Base-by-base conservation (phyloP, 2,329 filamentous ascomycete genomes). In the Karstenula rhodostoma region DNA sequence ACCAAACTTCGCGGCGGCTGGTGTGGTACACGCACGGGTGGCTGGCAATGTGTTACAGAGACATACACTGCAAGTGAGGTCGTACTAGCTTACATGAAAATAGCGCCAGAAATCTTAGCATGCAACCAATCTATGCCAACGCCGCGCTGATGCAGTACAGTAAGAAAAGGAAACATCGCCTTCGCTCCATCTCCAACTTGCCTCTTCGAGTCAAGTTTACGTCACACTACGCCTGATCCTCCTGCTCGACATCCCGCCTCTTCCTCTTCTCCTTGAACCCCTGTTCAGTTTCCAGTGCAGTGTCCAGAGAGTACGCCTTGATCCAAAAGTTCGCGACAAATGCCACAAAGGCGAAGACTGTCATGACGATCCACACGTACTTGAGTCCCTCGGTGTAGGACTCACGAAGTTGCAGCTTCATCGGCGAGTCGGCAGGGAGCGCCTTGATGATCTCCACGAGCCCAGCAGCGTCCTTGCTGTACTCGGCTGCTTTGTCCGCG, bases 391-490 rank as follows among this genome's bases (percentile, higher is more conserved):
- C 82, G 0, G 83, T 82, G 67, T 87, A 88, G 2, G 83, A 83
- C 50, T 80, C 75, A 22, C 63, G 67, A 25, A 77, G 60, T 48
- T 77, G 71, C 2, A 71, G 62, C 59, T 85, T 81, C 49, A 87
- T 74, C 40, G 82, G 69, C 0, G 51, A 54, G 17, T 80, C 80
- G 8, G 72, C 76, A 13, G 81, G 78, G 80, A 89, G 85, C 1
- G 69, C 69, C 70, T 84, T 85, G 72, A 89, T 87, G 56, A 88
- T 77, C 60, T 84, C 79, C 0, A 89, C 85, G 13, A 90, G 78
- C 0, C 82, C 83, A 0, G 86, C 85, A 0, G 87, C 85, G 70
- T 90, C 86, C 56, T 81, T 80, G 12, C 84, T 84, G 69, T 86
- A 86, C 50, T 80, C 78, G 2, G 64, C 72, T 0, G 85, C 85